Conservation (phyloP, 495 filamentous ascomycete species). For the Penicillium argentinense region DNA sequence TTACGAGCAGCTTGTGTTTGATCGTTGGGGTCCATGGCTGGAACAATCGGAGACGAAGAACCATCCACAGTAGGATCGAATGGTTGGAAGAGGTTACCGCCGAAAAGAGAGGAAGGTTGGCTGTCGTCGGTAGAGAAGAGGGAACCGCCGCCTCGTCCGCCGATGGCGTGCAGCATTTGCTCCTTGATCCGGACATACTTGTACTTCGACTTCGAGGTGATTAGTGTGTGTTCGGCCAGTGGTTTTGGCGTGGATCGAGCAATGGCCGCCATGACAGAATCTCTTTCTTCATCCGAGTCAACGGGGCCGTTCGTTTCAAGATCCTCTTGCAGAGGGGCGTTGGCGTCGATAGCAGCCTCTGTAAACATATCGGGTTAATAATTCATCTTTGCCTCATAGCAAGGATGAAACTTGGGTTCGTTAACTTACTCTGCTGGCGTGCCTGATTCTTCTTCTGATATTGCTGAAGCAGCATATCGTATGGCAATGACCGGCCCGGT, state of each 20-base stretch:
- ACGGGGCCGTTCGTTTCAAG: conserved; percentile 70
- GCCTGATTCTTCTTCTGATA: conserved; percentile 99
- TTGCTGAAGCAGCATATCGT: conserved; percentile 87
- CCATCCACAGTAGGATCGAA: conserved; percentile 25
- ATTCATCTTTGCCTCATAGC: no score
- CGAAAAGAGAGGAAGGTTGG: conserved; percentile 20
- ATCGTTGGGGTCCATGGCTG: conserved; percentile 21
- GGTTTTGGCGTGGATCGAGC: conserved; percentile 73
- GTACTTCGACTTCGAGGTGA: conserved; percentile 71
- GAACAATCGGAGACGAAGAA: conserved; percentile 22
- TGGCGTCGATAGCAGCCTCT: conserved; percentile 92
- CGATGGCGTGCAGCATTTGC: conserved; percentile 76
- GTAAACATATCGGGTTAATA: no score
- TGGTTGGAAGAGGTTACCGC: conserved; percentile 35
- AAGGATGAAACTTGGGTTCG: no score
- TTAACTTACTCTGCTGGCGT: conserved; percentile 79
- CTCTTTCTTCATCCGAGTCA: conserved; percentile 91
- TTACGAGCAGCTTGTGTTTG: conserved; percentile 29
- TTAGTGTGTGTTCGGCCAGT: conserved; percentile 62
- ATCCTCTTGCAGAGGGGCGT: conserved; percentile 87
- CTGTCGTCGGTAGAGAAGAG: conserved; percentile 46
- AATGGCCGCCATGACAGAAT: conserved; percentile 82
- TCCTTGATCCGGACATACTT: conserved; percentile 84
- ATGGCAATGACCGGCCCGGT: conserved; percentile 85
- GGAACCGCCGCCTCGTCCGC: conserved; percentile 43